These are phyloP conservation scores for Yarrowia keelungensis DNA, from an alignment of 805 yeast species.

Conservation along the genomic window DNA sequence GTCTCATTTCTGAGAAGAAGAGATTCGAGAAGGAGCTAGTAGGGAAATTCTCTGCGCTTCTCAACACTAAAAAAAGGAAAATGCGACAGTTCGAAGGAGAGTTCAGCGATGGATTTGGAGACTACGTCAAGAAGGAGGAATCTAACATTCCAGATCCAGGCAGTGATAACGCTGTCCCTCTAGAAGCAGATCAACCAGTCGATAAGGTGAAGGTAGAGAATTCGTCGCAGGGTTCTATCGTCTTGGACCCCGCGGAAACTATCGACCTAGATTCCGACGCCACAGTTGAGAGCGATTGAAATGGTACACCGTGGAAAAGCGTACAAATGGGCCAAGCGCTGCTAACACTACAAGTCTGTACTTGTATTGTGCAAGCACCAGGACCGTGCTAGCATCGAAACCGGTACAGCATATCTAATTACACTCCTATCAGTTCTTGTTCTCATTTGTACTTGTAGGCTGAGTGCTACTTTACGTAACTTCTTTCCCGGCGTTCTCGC, in stretches of 20 bases:
- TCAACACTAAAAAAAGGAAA: conserved; percentile 42
- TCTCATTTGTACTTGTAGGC: too few relatives aligned
- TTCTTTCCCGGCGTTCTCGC: too few relatives aligned
- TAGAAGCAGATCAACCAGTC: not conserved
- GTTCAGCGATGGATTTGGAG: conserved; percentile 19
- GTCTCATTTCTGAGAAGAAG: conserved; percentile 41
- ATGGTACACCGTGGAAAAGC: too few relatives aligned
- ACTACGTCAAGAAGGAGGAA: conserved; percentile 33
- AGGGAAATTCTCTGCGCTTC: conserved; percentile 39
- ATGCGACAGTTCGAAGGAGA: conserved; percentile 40
- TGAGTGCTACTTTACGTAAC: too few relatives aligned
- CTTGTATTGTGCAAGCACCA: too few relatives aligned
- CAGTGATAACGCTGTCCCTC: not conserved
- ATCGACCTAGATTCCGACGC: conserved; percentile 24
- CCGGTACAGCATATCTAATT: too few relatives aligned
- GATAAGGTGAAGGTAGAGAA: conserved; percentile 14
- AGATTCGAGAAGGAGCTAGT: conserved; percentile 41
- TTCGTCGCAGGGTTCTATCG: not conserved
- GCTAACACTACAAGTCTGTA: too few relatives aligned
- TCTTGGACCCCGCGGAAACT: not conserved
- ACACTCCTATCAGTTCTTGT: too few relatives aligned
- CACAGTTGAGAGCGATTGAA: conserved; percentile 23
- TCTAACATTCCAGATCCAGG: not conserved
- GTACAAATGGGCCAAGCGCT: too few relatives aligned
- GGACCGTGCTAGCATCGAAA: too few relatives aligned